Conservation (phyloP, 768 basidiomycete species). For the Paxillus involutus region DNA sequence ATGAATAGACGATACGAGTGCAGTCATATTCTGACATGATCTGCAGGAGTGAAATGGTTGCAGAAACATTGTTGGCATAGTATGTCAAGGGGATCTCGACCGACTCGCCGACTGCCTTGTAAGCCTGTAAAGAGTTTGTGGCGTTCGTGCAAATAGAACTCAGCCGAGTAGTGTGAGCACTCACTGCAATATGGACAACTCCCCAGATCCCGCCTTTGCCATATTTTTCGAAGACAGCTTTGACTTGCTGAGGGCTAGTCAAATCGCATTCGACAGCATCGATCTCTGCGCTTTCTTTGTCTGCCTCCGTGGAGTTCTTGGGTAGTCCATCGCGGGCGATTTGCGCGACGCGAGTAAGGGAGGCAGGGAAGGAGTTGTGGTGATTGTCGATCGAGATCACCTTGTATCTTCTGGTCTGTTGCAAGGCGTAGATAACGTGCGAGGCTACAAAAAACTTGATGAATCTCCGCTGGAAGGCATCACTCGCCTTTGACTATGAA, state of each 20-base stretch:
- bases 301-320: constrained; percentile 58
- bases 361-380: constrained; percentile 83
- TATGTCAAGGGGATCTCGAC: constrained; percentile 91
- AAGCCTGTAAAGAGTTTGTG: constrained; percentile 54
- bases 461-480: constrained; percentile 5
- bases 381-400: constrained; percentile 95
- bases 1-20: constrained; percentile 91
- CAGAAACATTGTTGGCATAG: constrained; percentile 91
- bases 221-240: constrained; percentile 79
- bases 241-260: constrained; percentile 67
- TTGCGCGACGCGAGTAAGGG: constrained; percentile 74
- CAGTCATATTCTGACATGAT: constrained; percentile 84
- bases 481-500: not conserved
- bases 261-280: constrained; percentile 74
- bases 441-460: constrained; percentile 58
- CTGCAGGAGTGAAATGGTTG: constrained; percentile 83
- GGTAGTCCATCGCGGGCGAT: constrained; percentile 78
- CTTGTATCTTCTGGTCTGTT: constrained; percentile 86
- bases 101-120: constrained; percentile 98
- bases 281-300: constrained; percentile 71
- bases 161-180: constrained; percentile 28
- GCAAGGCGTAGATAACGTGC: constrained; percentile 85
- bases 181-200: constrained; percentile 90
- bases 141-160: not conserved
- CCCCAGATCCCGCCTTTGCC: constrained; percentile 94